A percentile compares a stretch with the other conserved stretches of the same genome.
Conservation (phyloP, 495 filamentous ascomycete species). For the Penicillium salamii region DNA sequence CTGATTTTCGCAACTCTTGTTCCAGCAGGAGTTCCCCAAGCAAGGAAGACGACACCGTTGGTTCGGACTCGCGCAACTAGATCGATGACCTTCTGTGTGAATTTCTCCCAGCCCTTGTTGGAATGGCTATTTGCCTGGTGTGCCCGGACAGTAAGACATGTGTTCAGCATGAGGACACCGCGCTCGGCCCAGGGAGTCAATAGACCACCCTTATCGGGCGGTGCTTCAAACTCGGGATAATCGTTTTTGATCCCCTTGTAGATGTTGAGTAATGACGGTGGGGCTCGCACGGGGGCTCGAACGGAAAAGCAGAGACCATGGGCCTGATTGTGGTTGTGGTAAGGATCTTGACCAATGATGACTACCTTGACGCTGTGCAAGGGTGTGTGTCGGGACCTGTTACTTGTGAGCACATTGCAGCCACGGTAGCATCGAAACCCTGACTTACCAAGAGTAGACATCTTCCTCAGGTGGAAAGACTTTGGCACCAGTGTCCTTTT, state of each 20-base stretch:
- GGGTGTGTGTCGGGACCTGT: slow-evolving; percentile 86
- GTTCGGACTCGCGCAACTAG: slow-evolving; percentile 71
- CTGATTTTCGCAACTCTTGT: slow-evolving; percentile 72
- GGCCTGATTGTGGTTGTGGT: slow-evolving; percentile 93
- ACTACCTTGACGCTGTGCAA: slow-evolving; percentile 82
- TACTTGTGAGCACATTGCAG: slow-evolving; percentile 4
- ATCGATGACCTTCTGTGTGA: slow-evolving; percentile 90
- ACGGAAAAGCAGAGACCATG: slow-evolving; percentile 95
- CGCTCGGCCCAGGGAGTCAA: slow-evolving; percentile 90
- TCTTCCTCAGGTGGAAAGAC: slow-evolving; percentile 84
- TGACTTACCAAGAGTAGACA: slow-evolving; percentile 84
- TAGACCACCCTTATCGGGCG: slow-evolving; percentile 73
- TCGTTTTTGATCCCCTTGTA: slow-evolving; percentile 82
- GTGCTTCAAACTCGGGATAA: slow-evolving; percentile 74
- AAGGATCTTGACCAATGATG: slow-evolving; percentile 93
- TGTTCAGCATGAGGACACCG: slow-evolving; percentile 89
- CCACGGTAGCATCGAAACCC: background rate
- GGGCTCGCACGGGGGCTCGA: slow-evolving; percentile 80
- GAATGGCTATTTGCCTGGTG: slow-evolving; percentile 82
- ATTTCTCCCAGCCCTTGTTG: slow-evolving; percentile 82
- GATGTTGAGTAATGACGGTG: slow-evolving; percentile 87
- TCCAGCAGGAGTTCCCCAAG: slow-evolving; percentile 82
- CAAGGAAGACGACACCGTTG: slow-evolving; percentile 86
- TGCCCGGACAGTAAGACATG: slow-evolving; percentile 85
- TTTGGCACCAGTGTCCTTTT: slow-evolving; percentile 67